Base-by-base conservation (phyloP, 1,139 yeast genomes). In the Yamadazyma triangularis region DNA sequence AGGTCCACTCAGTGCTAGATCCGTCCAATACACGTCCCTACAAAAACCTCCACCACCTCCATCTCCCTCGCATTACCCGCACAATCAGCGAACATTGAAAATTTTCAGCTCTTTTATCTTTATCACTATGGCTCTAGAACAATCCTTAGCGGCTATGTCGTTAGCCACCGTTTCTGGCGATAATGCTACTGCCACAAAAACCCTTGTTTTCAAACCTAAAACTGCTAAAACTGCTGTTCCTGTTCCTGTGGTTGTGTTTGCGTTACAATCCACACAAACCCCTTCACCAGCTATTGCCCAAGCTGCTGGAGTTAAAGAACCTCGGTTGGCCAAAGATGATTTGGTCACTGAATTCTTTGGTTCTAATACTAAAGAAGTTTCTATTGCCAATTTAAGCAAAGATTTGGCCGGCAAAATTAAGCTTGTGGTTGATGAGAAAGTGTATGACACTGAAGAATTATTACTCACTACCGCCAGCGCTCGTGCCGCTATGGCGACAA, bases 151-250 rank as follows among this genome's bases (percentile, higher is more conserved):
- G 27, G 70, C 75, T 32, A 62, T 78, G 44, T 73, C 81, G 29
- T 57, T 77, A 45, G 64, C 73, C 27, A 60, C 70, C 23, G 67
- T 67, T 19, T 42, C 65, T 15, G 50, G 64, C 26, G 74, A 60
- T 23, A 50, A 55, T 25, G 69, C 76, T 4, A 43, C 58, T 23
- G 59, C 76, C 26, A 77, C 84, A 41, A 87, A 87, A 58, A 73
- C 91, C 4, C 70, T 87, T 43, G 88, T 87, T 21, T 87, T 87
- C 73, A 87, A 87, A 64, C 95, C 95, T 47, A 87, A 87, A 61
- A 86, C 95, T 29, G 82, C 95, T 33, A 87, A 86, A 54, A 62
- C 87, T 28, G 88, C 86, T 31, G 60, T 74, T n/a, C 86, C 94
- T 21, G 77, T 83, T 30, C 95, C 96, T 28, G 71, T 87, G 20